A percentile compares a stretch with the other conserved stretches of the same genome.
These are phyloP conservation scores for Cyclocybe aegerita DNA, from an alignment of 768 basidiomycete species.

Conservation along the genomic window DNA sequence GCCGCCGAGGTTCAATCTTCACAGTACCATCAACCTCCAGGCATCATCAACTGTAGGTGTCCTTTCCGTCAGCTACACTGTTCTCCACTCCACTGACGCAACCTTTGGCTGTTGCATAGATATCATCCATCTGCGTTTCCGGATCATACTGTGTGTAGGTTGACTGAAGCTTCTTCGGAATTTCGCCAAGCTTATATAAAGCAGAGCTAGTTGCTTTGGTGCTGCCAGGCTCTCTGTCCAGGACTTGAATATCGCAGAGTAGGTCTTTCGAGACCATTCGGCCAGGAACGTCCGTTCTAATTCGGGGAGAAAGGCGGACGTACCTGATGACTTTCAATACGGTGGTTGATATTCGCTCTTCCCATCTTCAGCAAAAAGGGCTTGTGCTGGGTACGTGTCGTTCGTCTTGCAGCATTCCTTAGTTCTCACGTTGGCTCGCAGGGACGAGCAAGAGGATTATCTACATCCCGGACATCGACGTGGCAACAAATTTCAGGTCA, in stretches of 20 bases:
- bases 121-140: conserved; percentile 52
- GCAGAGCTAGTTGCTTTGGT: conserved; percentile 59
- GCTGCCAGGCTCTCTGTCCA: conserved; percentile 52
- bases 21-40: conserved; percentile 32
- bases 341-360: conserved; percentile 56
- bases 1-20: no score
- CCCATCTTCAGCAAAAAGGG: conserved; percentile 46
- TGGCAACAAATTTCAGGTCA: conserved; percentile 28
- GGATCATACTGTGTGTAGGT: conserved; percentile 50
- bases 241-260: conserved; percentile 41
- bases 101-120: conserved; percentile 28
- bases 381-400: conserved; percentile 50
- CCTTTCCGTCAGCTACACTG: neutral
- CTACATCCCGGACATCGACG: conserved; percentile 50
- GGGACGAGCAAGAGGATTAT: conserved; percentile 55
- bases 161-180: neutral
- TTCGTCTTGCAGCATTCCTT: conserved; percentile 1
- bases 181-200: conserved; percentile 2
- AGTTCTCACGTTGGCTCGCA: conserved; percentile 18
- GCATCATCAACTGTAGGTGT: conserved; percentile 33
- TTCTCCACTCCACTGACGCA: neutral
- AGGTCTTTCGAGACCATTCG: conserved; percentile 12
- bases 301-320: conserved; percentile 27
- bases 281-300: neutral
- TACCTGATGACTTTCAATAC: conserved; percentile 34